Evolutionary conservation across 176 grass and related monocot species (phyloP).

Genomic region (Alloteropsis semialata): DNA sequence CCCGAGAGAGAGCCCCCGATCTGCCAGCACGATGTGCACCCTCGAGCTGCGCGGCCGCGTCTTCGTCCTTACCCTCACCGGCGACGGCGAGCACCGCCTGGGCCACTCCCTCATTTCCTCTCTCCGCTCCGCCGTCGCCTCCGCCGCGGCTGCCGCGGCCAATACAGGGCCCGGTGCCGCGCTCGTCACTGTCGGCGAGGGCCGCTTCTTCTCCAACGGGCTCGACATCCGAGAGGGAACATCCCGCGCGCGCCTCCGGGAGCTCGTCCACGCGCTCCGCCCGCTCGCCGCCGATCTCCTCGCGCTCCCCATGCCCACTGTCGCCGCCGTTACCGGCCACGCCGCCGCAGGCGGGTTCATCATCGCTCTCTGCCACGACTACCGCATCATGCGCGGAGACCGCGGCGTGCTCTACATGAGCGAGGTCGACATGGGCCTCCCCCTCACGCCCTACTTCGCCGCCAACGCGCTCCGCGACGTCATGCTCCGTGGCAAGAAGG

Average conservation of each 20-base stretch:
- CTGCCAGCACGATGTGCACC: slow-evolving; percentile 54
- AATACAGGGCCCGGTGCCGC: slow-evolving; percentile 30
- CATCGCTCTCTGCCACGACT: slow-evolving; percentile 84
- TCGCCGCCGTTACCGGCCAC: slow-evolving; percentile 85
- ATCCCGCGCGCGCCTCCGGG: slow-evolving; percentile 33
- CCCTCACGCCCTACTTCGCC: slow-evolving; percentile 60
- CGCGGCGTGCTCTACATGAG: slow-evolving; percentile 93
- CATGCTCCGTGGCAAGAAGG: slow-evolving; percentile 42
- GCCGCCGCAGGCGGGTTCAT: slow-evolving; percentile 58
- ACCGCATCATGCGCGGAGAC: slow-evolving; percentile 75
- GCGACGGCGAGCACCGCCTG: slow-evolving; percentile 75
- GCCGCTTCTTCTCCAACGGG: slow-evolving; percentile 95
- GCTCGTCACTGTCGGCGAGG: slow-evolving; percentile 75
- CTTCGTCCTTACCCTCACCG: slow-evolving; percentile 86
- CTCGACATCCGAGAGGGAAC: slow-evolving; percentile 53
- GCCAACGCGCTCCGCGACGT: slow-evolving; percentile 61
- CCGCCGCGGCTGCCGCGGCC: not conserved
- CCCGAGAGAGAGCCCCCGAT: not conserved
- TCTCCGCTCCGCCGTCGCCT: slow-evolving; percentile 52
- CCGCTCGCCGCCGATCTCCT: slow-evolving; percentile 63
- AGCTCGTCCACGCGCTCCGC: slow-evolving; percentile 47
- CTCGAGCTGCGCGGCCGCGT: slow-evolving; percentile 76
- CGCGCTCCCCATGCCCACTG: slow-evolving; percentile 79
- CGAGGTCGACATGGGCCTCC: slow-evolving; percentile 87
- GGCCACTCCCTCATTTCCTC: slow-evolving; percentile 48